A percentile compares a stretch with the other conserved stretches of the same genome.
Evolutionary conservation across 257 asterid species (phyloP).

Genomic region (Pogostemon cablin): DNA sequence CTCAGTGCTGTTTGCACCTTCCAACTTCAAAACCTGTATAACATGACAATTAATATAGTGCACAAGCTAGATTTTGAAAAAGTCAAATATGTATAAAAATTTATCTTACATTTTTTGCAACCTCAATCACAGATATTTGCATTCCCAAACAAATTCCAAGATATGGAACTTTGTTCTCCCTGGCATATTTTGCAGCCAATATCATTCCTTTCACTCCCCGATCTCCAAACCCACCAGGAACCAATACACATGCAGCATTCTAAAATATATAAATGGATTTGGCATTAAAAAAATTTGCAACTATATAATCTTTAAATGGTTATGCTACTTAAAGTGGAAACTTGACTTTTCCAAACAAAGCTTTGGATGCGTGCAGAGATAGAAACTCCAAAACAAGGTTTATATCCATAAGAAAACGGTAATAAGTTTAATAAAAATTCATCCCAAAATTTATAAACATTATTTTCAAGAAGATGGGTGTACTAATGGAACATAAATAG

Average conservation of each 20-base stretch:
- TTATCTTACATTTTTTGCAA: conserved; percentile 80
- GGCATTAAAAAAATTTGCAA: conserved; percentile 4
- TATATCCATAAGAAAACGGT: neutral
- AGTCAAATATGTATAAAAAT: conserved; percentile 12
- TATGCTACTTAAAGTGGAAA: too few species aligned
- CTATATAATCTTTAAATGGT: too few species aligned
- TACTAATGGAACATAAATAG: conserved; percentile 12
- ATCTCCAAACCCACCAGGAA: conserved; percentile 99
- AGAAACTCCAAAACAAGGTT: conserved; percentile 1
- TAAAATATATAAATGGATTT: conserved; percentile 34
- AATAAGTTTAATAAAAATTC: neutral
- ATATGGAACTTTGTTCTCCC: conserved; percentile 85
- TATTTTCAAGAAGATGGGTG: neutral
- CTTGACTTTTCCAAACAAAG: neutral
- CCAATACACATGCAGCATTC: conserved; percentile 91
- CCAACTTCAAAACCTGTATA: conserved; percentile 69
- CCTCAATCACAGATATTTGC: conserved; percentile 96
- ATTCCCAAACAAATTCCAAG: conserved; percentile 98
- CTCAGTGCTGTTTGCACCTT: conserved; percentile 83
- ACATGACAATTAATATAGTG: conserved; percentile 20
- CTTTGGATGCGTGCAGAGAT: neutral
- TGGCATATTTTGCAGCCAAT: conserved; percentile 93
- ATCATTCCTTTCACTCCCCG: conserved; percentile 97
- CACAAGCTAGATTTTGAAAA: conserved; percentile 18
- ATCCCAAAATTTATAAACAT: conserved; percentile 1